Base-by-base conservation (phyloP, 768 basidiomycete species). In the Leucocoprinus leucothites region DNA sequence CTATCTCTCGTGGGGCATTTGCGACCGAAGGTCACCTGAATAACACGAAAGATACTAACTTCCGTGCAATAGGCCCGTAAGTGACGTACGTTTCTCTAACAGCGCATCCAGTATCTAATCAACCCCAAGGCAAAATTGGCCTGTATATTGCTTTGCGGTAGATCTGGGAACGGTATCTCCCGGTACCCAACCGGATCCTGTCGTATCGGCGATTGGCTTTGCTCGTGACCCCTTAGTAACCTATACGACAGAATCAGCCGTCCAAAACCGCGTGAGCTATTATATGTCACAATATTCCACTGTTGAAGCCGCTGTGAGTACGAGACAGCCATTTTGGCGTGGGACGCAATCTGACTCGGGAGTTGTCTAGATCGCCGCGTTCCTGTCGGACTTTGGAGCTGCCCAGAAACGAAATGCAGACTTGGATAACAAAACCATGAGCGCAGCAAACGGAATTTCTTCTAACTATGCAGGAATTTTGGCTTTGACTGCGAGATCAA, bases 131-230 rank as follows among this genome's bases (percentile, higher is more conserved):
- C 11, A 5, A 5, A 58, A 65, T 28, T 76, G 73, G 69, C 79
- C 81, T 21, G 78, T 81, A 11, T 72, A 83, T 57, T 76, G 73
- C 1, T 74, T 78, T 54, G 70, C 79, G 0, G 65, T 76, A 9
- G 71, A 82, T 57, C 69, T 81, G 3, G 80, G 79, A 9, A 69
- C 59, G 3, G 62, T 80, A 36, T 42, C 46, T 3, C 26, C 54
- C 2, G 62, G 61, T 5, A 52, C 48, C 8, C 57, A 64, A 5
- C 61, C 70, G 8, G 58, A 64, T 9, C 61, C 67, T 25, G 61
- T 72, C 1, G 64, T 76, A 1, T 72, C 69, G 52, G 59, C 68
- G 0, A 52, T 78, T 7, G 77, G 77, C 0, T 61, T 71, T 21
- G 58, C 68, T 7, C 65, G 77, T 41, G 70, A 76, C 58, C 71